Percentiles rank a stretch among this genome's conserved stretches.
Evolutionary conservation across 148 eudicot genomes (phyloP).

Genomic region (Talinum fruticosum): DNA sequence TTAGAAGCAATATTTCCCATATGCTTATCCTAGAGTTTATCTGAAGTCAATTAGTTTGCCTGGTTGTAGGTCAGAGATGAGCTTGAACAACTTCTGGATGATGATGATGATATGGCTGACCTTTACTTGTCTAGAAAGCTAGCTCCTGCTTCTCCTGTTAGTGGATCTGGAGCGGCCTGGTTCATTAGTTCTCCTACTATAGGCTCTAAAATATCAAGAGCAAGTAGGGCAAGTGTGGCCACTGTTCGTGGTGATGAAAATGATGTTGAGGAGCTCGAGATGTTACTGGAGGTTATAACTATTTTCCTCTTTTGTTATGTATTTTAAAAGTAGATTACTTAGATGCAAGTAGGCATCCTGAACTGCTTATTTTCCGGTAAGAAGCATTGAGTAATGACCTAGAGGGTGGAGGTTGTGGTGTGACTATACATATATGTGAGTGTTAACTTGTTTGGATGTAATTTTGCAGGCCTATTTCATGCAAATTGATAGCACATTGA

Average conservation of each 20-base stretch:
- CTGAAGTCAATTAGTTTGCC: not conserved
- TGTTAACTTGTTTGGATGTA: conserved; percentile 5
- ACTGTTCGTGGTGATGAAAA: conserved; percentile 61
- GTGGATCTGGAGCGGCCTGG: conserved; percentile 52
- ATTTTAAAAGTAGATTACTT: not conserved
- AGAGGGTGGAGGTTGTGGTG: not conserved
- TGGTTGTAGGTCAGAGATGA: conserved; percentile 69
- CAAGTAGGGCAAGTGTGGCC: conserved; percentile 59
- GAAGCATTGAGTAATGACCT: not conserved
- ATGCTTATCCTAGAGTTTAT: not conserved
- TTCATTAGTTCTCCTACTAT: conserved; percentile 51
- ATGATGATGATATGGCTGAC: conserved; percentile 80
- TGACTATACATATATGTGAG: conserved; percentile 1
- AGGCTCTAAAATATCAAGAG: conserved; percentile 58
- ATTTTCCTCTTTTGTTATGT: not conserved
- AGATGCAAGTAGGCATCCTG: not conserved
- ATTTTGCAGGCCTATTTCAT: conserved; percentile 69
- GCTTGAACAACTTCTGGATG: conserved; percentile 75
- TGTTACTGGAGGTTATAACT: conserved; percentile 63
- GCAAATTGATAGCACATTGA: conserved; percentile 70
- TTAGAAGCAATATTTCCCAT: not conserved
- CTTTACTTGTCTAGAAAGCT: conserved; percentile 69
- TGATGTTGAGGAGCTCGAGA: conserved; percentile 79
- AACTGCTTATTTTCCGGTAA: not conserved
- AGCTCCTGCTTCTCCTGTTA: conserved; percentile 51